A percentile compares a stretch with the other conserved stretches of the same genome.
These are phyloP conservation scores for Cochlearia excelsa DNA, from an alignment of 345 rosid species.

Conservation along the genomic window DNA sequence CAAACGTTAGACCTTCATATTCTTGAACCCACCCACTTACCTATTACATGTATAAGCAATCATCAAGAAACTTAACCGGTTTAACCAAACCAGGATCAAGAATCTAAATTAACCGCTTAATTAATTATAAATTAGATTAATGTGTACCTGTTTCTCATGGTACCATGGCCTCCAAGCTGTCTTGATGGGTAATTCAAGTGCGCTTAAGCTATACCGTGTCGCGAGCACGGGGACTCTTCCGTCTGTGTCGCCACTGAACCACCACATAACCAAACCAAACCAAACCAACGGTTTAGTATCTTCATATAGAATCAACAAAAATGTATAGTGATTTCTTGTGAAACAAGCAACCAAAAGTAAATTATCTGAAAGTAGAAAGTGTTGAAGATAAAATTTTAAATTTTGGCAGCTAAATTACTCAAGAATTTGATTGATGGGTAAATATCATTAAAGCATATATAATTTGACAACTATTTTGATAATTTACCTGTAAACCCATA, in stretches of 20 bases:
- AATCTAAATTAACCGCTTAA: background rate
- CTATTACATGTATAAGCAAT: conserved; percentile 27
- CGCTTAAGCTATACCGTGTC: conserved; percentile 69
- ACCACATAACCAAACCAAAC: conserved; percentile 3
- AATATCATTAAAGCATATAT: no score
- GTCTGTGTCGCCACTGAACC: conserved; percentile 88
- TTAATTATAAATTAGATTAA: background rate
- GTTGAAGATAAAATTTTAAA: no score
- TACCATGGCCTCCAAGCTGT: conserved; percentile 95
- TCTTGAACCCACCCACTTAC: conserved; percentile 96
- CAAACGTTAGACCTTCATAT: conserved; percentile 78
- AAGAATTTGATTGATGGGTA: no score
- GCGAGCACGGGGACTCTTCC: conserved; percentile 93
- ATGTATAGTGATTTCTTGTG: conserved; percentile 10
- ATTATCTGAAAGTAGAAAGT: no score
- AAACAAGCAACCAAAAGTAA: background rate
- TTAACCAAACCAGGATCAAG: background rate
- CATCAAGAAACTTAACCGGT: background rate
- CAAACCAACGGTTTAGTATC: conserved; percentile 11
- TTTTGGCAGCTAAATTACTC: no score
- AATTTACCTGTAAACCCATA: conserved; percentile 89
- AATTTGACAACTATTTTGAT: background rate
- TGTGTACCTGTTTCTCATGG: conserved; percentile 66
- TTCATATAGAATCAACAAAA: background rate
- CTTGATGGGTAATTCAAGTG: conserved; percentile 61